Percentiles rank a stretch among this genome's conserved stretches.
These are phyloP conservation scores for Rhynchospora tenuis DNA, from an alignment of 176 grass and related monocot species.

Conservation along the genomic window DNA sequence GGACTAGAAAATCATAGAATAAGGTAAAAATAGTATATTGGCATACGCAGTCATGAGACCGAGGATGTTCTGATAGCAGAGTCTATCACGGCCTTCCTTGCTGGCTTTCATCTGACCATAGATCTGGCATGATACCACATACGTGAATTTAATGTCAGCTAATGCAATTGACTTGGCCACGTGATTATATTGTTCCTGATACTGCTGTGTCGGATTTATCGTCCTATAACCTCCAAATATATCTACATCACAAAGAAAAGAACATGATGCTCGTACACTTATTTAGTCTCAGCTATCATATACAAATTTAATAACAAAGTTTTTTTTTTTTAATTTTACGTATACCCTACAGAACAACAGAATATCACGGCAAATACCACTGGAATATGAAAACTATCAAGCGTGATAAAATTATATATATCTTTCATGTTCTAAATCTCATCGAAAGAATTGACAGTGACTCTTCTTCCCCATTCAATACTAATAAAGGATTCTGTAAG, in stretches of 20 bases:
- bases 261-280: background rate
- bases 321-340: background rate
- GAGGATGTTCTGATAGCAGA: conserved; percentile 77
- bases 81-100: conserved; percentile 38
- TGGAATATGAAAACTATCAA: background rate
- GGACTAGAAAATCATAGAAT: background rate
- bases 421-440: background rate
- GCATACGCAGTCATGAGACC: conserved; percentile 68
- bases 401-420: background rate
- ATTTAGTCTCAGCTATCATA: background rate
- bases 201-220: background rate
- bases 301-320: background rate
- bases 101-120: conserved; percentile 84
- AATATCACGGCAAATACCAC: background rate
- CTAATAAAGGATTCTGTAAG: background rate
- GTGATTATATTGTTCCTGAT: conserved; percentile 11
- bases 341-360: background rate
- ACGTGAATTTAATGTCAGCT: conserved; percentile 96
- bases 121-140: conserved; percentile 89
- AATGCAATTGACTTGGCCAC: conserved; percentile 30
- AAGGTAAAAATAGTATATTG: background rate
- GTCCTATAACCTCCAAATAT: conserved; percentile 23
- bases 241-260: conserved; percentile 33
- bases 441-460: background rate
- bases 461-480: background rate